Percentiles rank a stretch among this genome's conserved stretches.
Evolutionary conservation across 192 early-diverging fungal genomes (phyloP).

Genomic region (Entomortierella parvispora): DNA sequence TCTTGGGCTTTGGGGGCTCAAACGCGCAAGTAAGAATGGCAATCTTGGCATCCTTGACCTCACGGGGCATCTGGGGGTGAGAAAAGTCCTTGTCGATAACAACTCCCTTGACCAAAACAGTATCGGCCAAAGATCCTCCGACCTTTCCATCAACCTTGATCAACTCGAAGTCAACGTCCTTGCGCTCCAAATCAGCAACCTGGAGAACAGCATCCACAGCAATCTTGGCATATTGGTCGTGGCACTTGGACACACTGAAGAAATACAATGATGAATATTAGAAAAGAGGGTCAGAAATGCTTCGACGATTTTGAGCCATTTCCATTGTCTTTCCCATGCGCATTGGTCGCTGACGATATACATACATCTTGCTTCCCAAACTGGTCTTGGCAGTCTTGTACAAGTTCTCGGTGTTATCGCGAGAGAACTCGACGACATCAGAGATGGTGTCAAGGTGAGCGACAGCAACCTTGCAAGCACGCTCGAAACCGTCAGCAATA

Average conservation of each 20-base stretch:
- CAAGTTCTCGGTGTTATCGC: conserved; percentile 84
- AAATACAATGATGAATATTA: background rate
- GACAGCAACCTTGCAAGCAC: conserved; percentile 95
- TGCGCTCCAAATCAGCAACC: conserved; percentile 98
- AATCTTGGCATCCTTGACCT: conserved; percentile 94
- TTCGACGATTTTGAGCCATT: background rate
- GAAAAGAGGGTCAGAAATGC: background rate
- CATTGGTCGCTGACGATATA: background rate
- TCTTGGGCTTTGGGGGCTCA: conserved; percentile 99
- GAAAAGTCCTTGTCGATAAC: conserved; percentile 99
- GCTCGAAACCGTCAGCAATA: conserved; percentile 98
- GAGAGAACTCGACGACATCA: conserved; percentile 87
- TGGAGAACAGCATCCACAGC: conserved; percentile 98
- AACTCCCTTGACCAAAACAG: conserved; percentile 94
- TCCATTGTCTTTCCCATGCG: background rate
- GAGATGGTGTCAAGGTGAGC: conserved; percentile 91
- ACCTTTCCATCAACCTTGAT: conserved; percentile 99
- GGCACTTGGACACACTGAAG: conserved; percentile 94
- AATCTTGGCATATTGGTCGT: conserved; percentile 97
- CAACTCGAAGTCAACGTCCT: conserved; percentile 99
- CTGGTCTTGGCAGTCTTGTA: conserved; percentile 96
- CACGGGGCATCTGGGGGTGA: conserved; percentile 99
- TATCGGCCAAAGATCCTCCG: conserved; percentile 95
- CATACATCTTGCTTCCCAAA: conserved; percentile 97
- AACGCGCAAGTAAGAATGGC: conserved; percentile 99